Base-by-base conservation (phyloP, 2,329 filamentous ascomycete species). In the Cladosporium cucumerinum region DNA sequence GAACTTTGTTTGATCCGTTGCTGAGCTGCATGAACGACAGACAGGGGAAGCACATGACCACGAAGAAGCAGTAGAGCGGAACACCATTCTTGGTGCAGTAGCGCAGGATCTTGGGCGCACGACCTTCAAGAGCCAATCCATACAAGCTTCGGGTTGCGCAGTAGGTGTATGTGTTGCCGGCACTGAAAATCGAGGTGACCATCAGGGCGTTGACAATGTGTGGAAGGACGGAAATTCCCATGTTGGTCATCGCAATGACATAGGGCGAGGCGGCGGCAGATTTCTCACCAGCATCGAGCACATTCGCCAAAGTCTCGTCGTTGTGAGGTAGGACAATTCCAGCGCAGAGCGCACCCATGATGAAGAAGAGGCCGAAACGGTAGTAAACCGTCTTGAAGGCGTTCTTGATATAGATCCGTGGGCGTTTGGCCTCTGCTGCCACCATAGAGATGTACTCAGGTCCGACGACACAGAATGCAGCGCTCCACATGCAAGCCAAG, bases 41-140 rank as follows among this genome's bases (percentile, higher is more conserved):
- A 49, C 76, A 69, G 1, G 75, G 74, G 67, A 78, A 78, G 64
- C 74, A 63, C 72, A 78, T 76, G 60, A 84, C 82, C 6, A 86
- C 69, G 36, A 67, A 70, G 74, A 87, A 86, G 71, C 82, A 84
- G 72, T 82, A 87, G 69, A 88, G 82, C 11, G 86, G 86, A 0
- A 88, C 86, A 72, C 88, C 88, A 12, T 83, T 82, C 68, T 79
- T 82, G 11, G 84, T 89, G 72, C 82, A 86, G 73, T 85, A 83
- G 67, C 81, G 80, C 25, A 90, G 80, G 72, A 89, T 73, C 54
- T 76, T 78, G 0, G 84, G 84, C 0, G 84, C 84, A 49, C 81
- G 77, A 16, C 84, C 83, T 66, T 85, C 82, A 3, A 85, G 78
- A 1, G 84, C 78, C 25, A 86, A 76, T 25, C 82, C 79, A 73